Base-by-base conservation (phyloP, 2,329 filamentous ascomycete species). In the Fusarium piperis region DNA sequence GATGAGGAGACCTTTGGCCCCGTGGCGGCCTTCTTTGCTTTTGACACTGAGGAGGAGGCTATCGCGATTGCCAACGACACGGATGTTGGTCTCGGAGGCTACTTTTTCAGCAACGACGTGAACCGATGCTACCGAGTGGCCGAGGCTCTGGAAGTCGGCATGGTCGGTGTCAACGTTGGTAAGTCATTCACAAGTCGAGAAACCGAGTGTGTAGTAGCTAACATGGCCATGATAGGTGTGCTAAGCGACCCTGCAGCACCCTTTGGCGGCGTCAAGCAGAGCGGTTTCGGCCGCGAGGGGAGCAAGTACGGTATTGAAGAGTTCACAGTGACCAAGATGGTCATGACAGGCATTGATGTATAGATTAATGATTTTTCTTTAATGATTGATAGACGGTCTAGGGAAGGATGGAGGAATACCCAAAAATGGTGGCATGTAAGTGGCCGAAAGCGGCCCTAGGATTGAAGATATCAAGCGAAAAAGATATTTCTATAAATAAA, bases 191-290 rank as follows among this genome's bases (percentile, higher is more conserved):
- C 15, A 35, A 13, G 26, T 20, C 18, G 15, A 32, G 16, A 53
- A 16, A 15, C 28, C 3, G 12, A 10, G 32, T 30, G 32, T 30
- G 8, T 26, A 30, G 44, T 35, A n/a, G 35, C 73, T 77, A 59
- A 77, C 65, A 69, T 48, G 32, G 18, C 30, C 28, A 52, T 32
- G 13, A 11, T 28, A 78, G 76, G 76, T 28, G 70, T 89, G 15
- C 85, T 88, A 65, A 87, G 85, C 20, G 87, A 88, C 64, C 82
- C 84, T 33, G 85, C 85, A 1, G 79, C 85, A 55, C 87, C 87
- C 3, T 95, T 94, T 77, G 93, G 93, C 18, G 93, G 93, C 70
- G 89, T 95, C 46, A 94, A 95, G 82, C 85, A 93, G 81, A 92
- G 89, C 74, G 93, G 93, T 26, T 94, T 93, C 74, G 92, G 92